A percentile compares a stretch with the other conserved stretches of the same genome.
These are phyloP conservation scores for Nicotiana tomentosiformis DNA, from an alignment of 257 asterid species.

Conservation along the genomic window DNA sequence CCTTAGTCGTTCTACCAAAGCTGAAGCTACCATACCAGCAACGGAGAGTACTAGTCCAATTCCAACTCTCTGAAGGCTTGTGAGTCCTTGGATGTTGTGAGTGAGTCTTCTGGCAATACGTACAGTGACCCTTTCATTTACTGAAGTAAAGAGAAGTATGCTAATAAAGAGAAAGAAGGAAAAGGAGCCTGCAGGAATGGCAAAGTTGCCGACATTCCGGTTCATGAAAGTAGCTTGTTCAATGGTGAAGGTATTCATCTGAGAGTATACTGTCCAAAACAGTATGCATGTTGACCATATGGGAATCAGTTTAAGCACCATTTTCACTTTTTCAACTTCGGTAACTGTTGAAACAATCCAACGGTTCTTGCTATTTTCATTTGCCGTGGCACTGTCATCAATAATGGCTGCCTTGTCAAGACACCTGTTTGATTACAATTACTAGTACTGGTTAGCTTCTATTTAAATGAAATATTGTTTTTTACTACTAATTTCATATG, in stretches of 20 bases:
- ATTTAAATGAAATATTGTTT: not conserved
- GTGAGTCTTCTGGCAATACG: constrained; percentile 57
- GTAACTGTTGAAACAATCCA: constrained; percentile 50
- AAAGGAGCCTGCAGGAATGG: constrained; percentile 67
- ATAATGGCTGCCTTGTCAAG: constrained; percentile 71
- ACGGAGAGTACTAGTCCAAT: constrained; percentile 60
- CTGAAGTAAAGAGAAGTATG: constrained; percentile 67
- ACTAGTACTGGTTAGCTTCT: constrained; percentile 1
- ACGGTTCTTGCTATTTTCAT: not conserved
- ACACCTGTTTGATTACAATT: constrained; percentile 35
- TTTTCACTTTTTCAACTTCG: constrained; percentile 77
- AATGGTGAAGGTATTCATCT: constrained; percentile 82
- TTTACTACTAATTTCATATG: not conserved
- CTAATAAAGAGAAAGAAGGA: constrained; percentile 70
- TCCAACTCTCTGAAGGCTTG: constrained; percentile 71
- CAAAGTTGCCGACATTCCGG: constrained; percentile 42
- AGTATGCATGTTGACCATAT: constrained; percentile 86
- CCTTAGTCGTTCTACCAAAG: constrained; percentile 45
- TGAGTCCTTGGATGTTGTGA: constrained; percentile 47
- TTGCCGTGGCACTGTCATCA: constrained; percentile 20
- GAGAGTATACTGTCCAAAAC: constrained; percentile 89
- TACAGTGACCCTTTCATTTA: constrained; percentile 55
- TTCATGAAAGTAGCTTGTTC: constrained; percentile 87
- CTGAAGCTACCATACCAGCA: constrained; percentile 67
- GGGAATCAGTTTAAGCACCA: constrained; percentile 72